These are phyloP conservation scores for Sapria himalayana DNA, from an alignment of 345 rosid genomes.

Conservation along the genomic window DNA sequence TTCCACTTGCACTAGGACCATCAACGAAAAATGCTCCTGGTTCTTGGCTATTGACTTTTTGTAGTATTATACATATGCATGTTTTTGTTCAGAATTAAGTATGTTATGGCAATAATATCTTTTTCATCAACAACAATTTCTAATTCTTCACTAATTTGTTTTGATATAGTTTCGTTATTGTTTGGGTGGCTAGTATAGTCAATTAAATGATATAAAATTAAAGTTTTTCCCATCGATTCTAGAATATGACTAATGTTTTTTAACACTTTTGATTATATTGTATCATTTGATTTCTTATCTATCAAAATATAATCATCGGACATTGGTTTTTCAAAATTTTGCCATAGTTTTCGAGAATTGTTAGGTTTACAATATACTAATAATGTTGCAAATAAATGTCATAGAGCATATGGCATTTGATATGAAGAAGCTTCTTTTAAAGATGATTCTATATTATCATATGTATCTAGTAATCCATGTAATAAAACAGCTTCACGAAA, in stretches of 20 bases:
- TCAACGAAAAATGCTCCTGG: not conserved
- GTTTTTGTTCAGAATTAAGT: not conserved
- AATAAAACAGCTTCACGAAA: not conserved
- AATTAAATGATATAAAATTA: not conserved
- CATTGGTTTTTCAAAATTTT: not conserved
- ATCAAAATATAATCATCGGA: not conserved
- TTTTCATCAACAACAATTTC: not conserved
- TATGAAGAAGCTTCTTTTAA: not conserved
- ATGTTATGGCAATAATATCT: not conserved
- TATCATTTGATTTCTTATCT: not conserved
- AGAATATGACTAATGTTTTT: not conserved
- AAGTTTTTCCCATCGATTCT: not conserved
- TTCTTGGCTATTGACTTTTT: not conserved
- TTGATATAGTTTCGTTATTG: not conserved
- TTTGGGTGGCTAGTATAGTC: not conserved
- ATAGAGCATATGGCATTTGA: not conserved
- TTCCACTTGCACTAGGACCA: slow-evolving; percentile 1
- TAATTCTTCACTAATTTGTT: slow-evolving; percentile 2
- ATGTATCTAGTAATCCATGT: not conserved
- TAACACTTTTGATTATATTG: too few species aligned
- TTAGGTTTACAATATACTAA: not conserved
- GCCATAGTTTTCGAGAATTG: not conserved
- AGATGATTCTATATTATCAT: not conserved
- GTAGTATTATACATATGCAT: not conserved
- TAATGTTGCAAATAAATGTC: not conserved